Evolutionary conservation across 1,284 basidiomycete genomes (phyloP).

Genomic region (Boletus semigastroideus): DNA sequence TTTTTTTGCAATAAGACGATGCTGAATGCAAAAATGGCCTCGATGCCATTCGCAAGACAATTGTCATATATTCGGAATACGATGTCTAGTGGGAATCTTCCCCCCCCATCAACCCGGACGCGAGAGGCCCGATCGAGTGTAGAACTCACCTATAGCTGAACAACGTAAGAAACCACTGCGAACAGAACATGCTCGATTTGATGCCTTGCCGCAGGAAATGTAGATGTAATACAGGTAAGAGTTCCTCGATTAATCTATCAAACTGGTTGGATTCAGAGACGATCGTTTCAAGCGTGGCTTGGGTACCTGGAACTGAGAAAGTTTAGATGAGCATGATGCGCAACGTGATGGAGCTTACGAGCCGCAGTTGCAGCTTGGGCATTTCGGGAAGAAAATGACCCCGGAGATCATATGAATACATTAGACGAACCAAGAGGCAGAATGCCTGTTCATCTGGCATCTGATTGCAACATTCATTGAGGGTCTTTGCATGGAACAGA

Average conservation of each 20-base stretch:
- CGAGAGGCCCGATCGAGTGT: not conserved
- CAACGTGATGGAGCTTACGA: conserved; percentile 49
- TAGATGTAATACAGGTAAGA: conserved; percentile 86
- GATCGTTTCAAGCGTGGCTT: not conserved
- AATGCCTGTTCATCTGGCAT: conserved; percentile 99
- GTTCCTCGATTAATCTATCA: conserved; percentile 91
- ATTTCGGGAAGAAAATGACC: conserved; percentile 98
- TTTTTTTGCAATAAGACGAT: conserved; percentile 86
- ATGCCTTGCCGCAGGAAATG: conserved; percentile 93
- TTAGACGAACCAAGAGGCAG: conserved; percentile 92
- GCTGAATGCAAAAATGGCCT: conserved; percentile 95
- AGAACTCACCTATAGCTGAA: conserved; percentile 88
- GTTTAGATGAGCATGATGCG: conserved; percentile 7
- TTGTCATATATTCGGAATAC: conserved; percentile 96
- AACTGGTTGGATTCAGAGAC: conserved; percentile 54
- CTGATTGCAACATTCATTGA: conserved; percentile 42
- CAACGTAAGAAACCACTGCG: conserved; percentile 97
- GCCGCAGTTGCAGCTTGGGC: conserved; percentile 91
- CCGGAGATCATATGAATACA: conserved; percentile 95
- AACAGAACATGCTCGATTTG: conserved; percentile 96
- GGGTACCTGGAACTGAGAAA: conserved; percentile 47
- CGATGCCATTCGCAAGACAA: conserved; percentile 94
- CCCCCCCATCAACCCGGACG: conserved; percentile 11
- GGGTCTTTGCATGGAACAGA: not conserved
- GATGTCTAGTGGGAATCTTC: conserved; percentile 90